A percentile compares a stretch with the other conserved stretches of the same genome.
phyloP scores from a whole-genome alignment of 441 rosid genomes.

The Gossypium schwendimanii region DNA sequence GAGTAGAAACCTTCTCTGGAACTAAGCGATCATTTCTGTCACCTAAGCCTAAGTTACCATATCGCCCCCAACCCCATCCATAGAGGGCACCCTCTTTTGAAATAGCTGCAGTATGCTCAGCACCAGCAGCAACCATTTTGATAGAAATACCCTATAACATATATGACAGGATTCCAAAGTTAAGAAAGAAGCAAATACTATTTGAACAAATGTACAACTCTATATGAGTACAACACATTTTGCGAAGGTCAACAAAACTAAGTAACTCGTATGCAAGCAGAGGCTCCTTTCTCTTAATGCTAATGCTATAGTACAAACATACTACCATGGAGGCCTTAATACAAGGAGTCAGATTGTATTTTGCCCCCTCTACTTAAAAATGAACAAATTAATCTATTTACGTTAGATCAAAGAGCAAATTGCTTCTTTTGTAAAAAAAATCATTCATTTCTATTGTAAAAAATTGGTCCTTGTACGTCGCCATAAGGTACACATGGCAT shows the following conservation, averaged over 20 bases:
- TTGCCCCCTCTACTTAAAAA: too few relatives aligned
- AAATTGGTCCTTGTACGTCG: too few relatives aligned
- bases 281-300: neutral
- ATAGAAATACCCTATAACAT: slow-evolving; percentile 59
- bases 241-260: neutral
- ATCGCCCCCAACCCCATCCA: slow-evolving; percentile 99
- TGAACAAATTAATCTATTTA: too few relatives aligned
- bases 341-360: too few relatives aligned
- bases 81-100: slow-evolving; percentile 88
- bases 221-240: neutral
- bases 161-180: slow-evolving; percentile 7
- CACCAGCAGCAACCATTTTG: slow-evolving; percentile 98
- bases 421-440: too few relatives aligned
- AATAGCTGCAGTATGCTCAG: slow-evolving; percentile 95
- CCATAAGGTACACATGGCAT: too few relatives aligned
- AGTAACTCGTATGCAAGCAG: neutral
- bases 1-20: slow-evolving; percentile 67
- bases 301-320: neutral
- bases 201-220: neutral
- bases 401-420: too few relatives aligned
- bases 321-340: neutral
- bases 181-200: neutral
- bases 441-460: too few relatives aligned
- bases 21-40: slow-evolving; percentile 84
- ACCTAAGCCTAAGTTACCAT: slow-evolving; percentile 95